Evolutionary conservation across 2,329 filamentous ascomycete species (phyloP), one percentile per base, ranked within the genome.

Genomic region (Ascochyta pisi): DNA sequence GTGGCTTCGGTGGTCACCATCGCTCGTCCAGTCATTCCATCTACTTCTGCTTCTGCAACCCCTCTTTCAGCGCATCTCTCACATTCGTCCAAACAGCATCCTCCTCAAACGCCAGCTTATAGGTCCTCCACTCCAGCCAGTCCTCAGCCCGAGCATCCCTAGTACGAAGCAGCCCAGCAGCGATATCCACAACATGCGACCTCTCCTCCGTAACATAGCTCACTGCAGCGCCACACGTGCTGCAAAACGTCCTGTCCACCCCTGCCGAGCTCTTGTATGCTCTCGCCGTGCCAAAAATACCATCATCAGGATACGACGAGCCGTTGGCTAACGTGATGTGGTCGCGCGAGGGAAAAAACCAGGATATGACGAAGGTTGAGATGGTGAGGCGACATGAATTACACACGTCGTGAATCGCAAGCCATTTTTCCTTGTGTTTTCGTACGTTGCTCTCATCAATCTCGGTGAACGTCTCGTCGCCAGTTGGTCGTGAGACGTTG

Each of bases 271-370:
- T 89, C 15, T 78, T 68, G 66, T 88, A 88, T 12, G 67, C 76
- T 47, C 78, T 79, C 52, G 87, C 70, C 1, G 81, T 81, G 0
- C 78, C 79, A 24, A 73, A 64, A 0, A 75, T 34, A 31, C 57
- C 57, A 13, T 60, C 41, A 2, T 12, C 67, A 3, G 82, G 73
- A 56, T 80, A 81, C 42, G 72, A 65, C 19, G 67, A 59, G 13
- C 73, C 65, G 43, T 79, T 58, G 29, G 72, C 57, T 24, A 84
- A 77, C 1, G 74, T 70, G n/a, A 80, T 79, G 0, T 87, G 79
- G 78, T 0, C 86, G 90, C 75, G 65, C 89, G 91, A 54, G 12
- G 90, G 75, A 64, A 90, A 91, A 0, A 84, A 80, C 88, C 88
- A 91, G 0, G 82, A 77, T 62, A 88, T 83, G 42, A 89, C 81